A percentile compares a stretch with the other conserved stretches of the same genome.
These are phyloP conservation scores for Vigna radiata DNA, from an alignment of 306 rosid genomes.

Conservation along the genomic window DNA sequence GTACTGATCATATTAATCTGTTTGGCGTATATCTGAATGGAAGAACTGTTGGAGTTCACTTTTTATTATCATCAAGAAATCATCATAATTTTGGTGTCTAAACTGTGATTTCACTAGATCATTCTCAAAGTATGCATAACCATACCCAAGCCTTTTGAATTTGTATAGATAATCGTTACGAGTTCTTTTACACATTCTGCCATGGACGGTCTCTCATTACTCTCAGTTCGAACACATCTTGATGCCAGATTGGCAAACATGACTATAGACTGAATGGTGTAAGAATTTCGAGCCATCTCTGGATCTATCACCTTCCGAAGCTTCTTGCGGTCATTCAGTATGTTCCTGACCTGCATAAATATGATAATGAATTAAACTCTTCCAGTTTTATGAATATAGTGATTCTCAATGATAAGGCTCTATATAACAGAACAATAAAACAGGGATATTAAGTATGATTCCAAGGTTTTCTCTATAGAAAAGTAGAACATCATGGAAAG, in stretches of 20 bases:
- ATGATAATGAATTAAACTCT: slow-evolving; percentile 32
- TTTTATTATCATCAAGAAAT: slow-evolving; percentile 41
- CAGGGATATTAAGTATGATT: not conserved
- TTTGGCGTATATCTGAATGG: slow-evolving; percentile 40
- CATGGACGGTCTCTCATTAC: slow-evolving; percentile 88
- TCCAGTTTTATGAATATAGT: slow-evolving; percentile 4
- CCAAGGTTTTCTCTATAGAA: not conserved
- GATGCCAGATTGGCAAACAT: slow-evolving; percentile 96
- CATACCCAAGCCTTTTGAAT: slow-evolving; percentile 73
- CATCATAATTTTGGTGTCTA: slow-evolving; percentile 31
- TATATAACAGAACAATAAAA: slow-evolving; percentile 3
- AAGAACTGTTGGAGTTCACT: slow-evolving; percentile 33
- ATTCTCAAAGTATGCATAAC: slow-evolving; percentile 65
- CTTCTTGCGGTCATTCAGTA: slow-evolving; percentile 80
- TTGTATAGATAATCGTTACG: slow-evolving; percentile 71
- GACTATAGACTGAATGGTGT: slow-evolving; percentile 77
- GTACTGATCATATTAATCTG: slow-evolving; percentile 34
- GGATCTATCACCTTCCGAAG: slow-evolving; percentile 86
- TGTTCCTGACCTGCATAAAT: slow-evolving; percentile 71
- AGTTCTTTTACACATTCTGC: slow-evolving; percentile 82
- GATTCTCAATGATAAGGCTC: not conserved
- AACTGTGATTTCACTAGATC: slow-evolving; percentile 50
- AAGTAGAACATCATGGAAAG: not conserved
- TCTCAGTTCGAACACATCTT: slow-evolving; percentile 79
- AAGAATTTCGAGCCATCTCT: slow-evolving; percentile 76